These are phyloP conservation scores for Pseudocercospora cruenta DNA, from an alignment of 2,329 filamentous ascomycete species.

Conservation along the genomic window DNA sequence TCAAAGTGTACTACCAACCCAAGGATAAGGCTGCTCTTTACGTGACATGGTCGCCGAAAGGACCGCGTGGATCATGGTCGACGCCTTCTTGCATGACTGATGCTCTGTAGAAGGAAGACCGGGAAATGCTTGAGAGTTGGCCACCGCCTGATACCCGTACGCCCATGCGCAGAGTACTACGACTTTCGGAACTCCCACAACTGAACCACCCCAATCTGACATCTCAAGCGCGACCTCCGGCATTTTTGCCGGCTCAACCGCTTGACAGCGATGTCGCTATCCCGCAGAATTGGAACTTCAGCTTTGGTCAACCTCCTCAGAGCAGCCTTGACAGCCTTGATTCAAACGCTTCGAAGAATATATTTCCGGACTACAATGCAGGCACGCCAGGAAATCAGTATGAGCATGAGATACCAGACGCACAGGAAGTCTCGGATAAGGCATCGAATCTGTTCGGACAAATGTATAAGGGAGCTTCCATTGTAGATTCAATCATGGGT, in stretches of 20 bases:
- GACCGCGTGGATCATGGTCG: not conserved
- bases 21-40: not conserved
- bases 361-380: not conserved
- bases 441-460: too few species aligned
- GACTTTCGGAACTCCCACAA: not conserved
- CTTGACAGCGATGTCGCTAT: not conserved
- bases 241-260: not conserved
- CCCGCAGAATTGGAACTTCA: not conserved
- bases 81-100: conserved; percentile 4
- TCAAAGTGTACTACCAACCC: conserved; percentile 8
- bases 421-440: not conserved
- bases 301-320: not conserved
- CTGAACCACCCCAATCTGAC: not conserved
- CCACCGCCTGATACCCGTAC: not conserved
- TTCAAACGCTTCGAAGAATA: not conserved
- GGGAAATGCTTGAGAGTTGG: not conserved
- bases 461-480: not conserved
- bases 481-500: not conserved
- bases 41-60: conserved; percentile 7
- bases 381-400: not conserved
- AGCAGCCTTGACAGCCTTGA: not conserved
- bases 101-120: not conserved
- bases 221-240: not conserved
- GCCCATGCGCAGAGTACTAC: not conserved
- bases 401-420: not conserved